Percentiles rank a stretch among this genome's conserved stretches.
Evolutionary conservation across 2,329 filamentous ascomycete genomes (phyloP).

Genomic region (Fusarium graminum): DNA sequence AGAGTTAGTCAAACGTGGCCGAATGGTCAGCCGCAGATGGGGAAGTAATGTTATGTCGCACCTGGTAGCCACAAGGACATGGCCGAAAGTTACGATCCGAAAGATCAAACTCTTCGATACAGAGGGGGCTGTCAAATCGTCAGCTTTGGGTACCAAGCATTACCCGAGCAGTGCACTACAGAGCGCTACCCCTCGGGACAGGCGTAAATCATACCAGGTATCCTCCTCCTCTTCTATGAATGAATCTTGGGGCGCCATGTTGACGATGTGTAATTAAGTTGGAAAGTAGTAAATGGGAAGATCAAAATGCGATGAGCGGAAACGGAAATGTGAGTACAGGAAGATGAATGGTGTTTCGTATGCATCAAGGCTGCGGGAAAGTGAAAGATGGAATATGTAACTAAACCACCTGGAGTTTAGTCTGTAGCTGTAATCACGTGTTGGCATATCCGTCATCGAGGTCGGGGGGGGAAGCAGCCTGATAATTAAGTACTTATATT

Average conservation of each 20-base stretch:
- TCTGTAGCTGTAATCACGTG: slow-evolving; percentile 42
- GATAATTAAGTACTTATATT: slow-evolving; percentile 39
- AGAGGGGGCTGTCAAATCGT: slow-evolving; percentile 80
- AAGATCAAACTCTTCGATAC: slow-evolving; percentile 98
- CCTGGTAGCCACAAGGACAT: slow-evolving; percentile 98
- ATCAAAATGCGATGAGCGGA: slow-evolving; percentile 38
- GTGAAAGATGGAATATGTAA: slow-evolving; percentile 48
- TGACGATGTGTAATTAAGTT: slow-evolving; percentile 48
- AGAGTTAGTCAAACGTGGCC: slow-evolving; percentile 46
- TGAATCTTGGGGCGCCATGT: slow-evolving; percentile 76
- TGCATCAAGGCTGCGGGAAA: slow-evolving; percentile 50
- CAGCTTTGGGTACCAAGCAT: slow-evolving; percentile 43
- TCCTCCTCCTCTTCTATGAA: slow-evolving; percentile 81
- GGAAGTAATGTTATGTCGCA: slow-evolving; percentile 58
- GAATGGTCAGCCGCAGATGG: slow-evolving; percentile 11
- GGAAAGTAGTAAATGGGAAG: slow-evolving; percentile 37
- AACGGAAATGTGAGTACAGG: slow-evolving; percentile 44
- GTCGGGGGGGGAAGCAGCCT: not conserved
- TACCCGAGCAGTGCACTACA: slow-evolving; percentile 39
- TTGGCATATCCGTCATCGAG: slow-evolving; percentile 18
- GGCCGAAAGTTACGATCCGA: slow-evolving; percentile 97
- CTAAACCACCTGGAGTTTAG: slow-evolving; percentile 46
- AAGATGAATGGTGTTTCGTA: slow-evolving; percentile 46
- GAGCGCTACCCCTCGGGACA: slow-evolving; percentile 20
- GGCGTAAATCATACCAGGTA: slow-evolving; percentile 66